Percentiles rank a stretch among this genome's conserved stretches.
phyloP scores from a whole-genome alignment of 1,284 basidiomycete genomes.

The Ceratobasidium sp. region DNA sequence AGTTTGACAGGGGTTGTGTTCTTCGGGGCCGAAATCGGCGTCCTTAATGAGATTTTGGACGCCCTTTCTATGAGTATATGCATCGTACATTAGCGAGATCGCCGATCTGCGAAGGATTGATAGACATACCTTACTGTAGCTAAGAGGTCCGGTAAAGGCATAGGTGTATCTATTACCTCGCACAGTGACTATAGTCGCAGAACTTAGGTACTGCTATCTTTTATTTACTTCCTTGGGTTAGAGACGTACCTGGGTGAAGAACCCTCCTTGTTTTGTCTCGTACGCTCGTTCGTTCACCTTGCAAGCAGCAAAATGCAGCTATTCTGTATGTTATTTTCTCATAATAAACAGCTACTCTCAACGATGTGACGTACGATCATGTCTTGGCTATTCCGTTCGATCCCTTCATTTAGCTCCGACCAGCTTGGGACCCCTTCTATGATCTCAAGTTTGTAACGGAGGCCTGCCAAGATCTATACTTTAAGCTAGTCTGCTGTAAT shows the following conservation, averaged over 20 bases:
- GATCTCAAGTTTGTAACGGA: neutral
- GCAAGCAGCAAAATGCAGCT: slow-evolving; percentile 35
- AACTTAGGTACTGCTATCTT: no score
- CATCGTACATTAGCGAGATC: neutral
- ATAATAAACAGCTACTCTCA: neutral
- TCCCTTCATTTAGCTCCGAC: neutral
- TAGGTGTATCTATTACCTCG: neutral
- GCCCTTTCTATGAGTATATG: neutral
- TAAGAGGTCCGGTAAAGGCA: slow-evolving; percentile 21
- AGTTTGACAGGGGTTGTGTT: neutral
- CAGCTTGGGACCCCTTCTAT: neutral
- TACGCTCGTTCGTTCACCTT: neutral
- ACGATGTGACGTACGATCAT: neutral
- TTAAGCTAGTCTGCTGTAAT: neutral
- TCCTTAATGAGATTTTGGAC: neutral
- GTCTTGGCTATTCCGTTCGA: neutral
- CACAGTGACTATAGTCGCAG: neutral
- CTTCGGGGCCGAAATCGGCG: neutral
- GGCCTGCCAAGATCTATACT: neutral
- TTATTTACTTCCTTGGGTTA: neutral
- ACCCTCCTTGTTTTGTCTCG: slow-evolving; percentile 25
- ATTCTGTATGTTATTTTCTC: neutral
- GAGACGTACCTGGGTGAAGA: slow-evolving; percentile 27
- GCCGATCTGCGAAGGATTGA: no score
- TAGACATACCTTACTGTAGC: neutral